These are phyloP conservation scores for Dendrobium nobile DNA, from an alignment of 106 monocot genomes.

Conservation along the genomic window DNA sequence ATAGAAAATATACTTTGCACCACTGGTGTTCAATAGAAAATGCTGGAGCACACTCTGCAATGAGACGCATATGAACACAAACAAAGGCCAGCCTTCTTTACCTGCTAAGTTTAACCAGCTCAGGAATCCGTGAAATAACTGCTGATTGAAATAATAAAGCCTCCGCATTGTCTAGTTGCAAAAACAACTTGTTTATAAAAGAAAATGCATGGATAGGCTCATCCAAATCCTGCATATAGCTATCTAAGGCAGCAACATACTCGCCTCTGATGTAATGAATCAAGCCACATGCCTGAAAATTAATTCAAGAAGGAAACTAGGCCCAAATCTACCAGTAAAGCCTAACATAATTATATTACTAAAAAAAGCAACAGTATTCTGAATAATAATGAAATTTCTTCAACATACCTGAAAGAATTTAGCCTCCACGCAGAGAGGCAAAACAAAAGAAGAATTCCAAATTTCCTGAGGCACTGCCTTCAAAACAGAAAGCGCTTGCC, in stretches of 20 bases:
- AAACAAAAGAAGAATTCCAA: conserved; percentile 57
- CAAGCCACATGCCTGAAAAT: conserved; percentile 81
- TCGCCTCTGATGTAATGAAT: conserved; percentile 51
- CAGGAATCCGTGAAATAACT: conserved; percentile 57
- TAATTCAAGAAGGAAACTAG: conserved; percentile 7
- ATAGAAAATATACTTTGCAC: not conserved
- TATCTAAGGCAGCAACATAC: conserved; percentile 68
- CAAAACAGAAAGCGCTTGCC: conserved; percentile 60
- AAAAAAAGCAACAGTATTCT: not conserved
- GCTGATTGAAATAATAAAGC: conserved; percentile 46
- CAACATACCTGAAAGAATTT: conserved; percentile 70
- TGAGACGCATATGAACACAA: not conserved
- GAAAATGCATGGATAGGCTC: conserved; percentile 80
- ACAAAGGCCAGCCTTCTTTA: conserved; percentile 12
- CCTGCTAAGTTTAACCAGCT: conserved; percentile 83
- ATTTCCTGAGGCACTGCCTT: conserved; percentile 37
- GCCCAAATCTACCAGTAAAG: not conserved
- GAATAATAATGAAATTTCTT: not conserved
- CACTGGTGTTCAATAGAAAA: not conserved
- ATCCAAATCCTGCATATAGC: conserved; percentile 80
- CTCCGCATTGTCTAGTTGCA: conserved; percentile 33
- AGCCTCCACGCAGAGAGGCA: conserved; percentile 59
- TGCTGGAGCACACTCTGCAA: not conserved
- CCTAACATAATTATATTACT: not conserved
- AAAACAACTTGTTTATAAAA: conserved; percentile 67